Base-by-base conservation (phyloP, 1,284 basidiomycete genomes). In the Trichosporon ovoides region DNA sequence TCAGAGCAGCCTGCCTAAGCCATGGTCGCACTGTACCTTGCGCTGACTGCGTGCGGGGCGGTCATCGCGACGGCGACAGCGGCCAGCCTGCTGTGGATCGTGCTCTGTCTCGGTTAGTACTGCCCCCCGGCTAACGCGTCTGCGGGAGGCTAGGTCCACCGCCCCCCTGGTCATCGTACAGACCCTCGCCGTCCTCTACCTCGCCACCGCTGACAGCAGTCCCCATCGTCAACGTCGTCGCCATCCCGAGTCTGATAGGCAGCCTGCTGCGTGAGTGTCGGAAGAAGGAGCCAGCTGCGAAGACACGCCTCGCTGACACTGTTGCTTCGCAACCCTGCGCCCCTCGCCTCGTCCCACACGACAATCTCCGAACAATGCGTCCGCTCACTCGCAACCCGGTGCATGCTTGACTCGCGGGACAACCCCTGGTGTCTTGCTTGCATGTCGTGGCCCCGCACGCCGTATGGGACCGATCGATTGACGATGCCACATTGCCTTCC, bases 221-320 rank as follows among this genome's bases (percentile, higher is more conserved):
- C 22, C 63, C 63, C 11, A 3, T 61, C 51, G 53, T 64, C 55
- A 64, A 64, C 57, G 19, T 64, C 20, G 28, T 64, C 35, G 63
- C 63, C 5, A 53, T 64, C 48, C 63, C 63, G 16, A 54, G 50
- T 1, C 40, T 63, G 35, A 57, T 63, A 24, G 61, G 61, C 18
- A 58, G 56, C 33, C 22, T 63, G 13, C 61, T 62, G 3, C 19
- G 61, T 62, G 34, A 52, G 35, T 52, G 28, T 31, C 28, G 28
- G 28, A 31, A 31, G 28, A 4, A 31, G 28, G 28, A 31, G 28
- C 28, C 5, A 31, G 28, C 28, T 19, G 13, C 19, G 20, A 40
- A 40, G 28, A 35, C 20, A 20, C 28, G 9, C 35, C 7, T 11
- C 35, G 35, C 43, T 48, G 43, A 48, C 43, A 48, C 19, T 11